These are phyloP conservation scores for Vitis riparia DNA, from an alignment of 164 flowering plant genomes.

Conservation along the genomic window DNA sequence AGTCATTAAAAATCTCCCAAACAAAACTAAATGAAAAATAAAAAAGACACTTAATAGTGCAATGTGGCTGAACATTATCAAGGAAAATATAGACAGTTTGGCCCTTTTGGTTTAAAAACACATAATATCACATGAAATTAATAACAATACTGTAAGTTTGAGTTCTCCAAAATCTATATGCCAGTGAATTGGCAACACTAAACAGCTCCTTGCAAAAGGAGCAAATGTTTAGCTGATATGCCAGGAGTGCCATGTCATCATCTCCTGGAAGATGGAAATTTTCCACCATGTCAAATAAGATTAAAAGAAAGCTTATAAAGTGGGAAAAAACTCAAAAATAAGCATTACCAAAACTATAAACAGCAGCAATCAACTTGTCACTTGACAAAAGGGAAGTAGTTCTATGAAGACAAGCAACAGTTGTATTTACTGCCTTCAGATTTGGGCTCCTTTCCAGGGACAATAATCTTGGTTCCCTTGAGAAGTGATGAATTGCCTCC, in stretches of 20 bases:
- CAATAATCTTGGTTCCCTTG: conserved; percentile 37
- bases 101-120: too few relatives aligned
- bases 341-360: conserved; percentile 2
- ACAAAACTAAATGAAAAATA: too few relatives aligned
- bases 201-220: conserved; percentile 7
- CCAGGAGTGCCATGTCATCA: neutral
- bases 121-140: too few relatives aligned
- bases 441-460: conserved; percentile 39
- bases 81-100: too few relatives aligned
- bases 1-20: too few relatives aligned
- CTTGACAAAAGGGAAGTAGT: neutral
- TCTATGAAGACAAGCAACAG: conserved; percentile 34
- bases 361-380: conserved; percentile 1
- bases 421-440: conserved; percentile 9
- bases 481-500: conserved; percentile 41
- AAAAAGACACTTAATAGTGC: too few relatives aligned
- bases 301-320: neutral
- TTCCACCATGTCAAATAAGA: neutral
- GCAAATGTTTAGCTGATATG: neutral
- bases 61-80: too few relatives aligned
- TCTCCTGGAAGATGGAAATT: neutral
- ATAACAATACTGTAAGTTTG: neutral
- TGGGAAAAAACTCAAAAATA: neutral
- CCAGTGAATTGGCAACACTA: neutral
- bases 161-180: conserved; percentile 2